Evolutionary conservation across 345 rosid species (phyloP), one percentile per base, ranked within the genome.

Genomic region (Atalantia buxifolia): DNA sequence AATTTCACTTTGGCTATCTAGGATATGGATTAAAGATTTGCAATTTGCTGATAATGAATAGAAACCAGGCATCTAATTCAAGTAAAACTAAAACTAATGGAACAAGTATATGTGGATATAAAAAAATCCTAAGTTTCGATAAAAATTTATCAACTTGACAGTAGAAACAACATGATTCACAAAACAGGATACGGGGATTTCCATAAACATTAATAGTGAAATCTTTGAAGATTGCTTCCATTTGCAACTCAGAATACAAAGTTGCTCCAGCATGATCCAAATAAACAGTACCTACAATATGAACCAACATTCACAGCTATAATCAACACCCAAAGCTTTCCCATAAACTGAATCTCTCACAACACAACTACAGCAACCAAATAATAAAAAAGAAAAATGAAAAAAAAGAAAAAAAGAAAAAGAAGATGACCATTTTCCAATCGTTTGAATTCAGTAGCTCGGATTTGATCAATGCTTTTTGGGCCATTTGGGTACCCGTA

Each of bases 211-310:
- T 87, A 71, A 88, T 31, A 1, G 84, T 81, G 28, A 96, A 84
- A 63, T 96, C 91, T 73, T 86, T 90, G 67, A 92, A 87, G n/a
- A 94, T 72, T 35, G 87, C 85, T 80, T 94, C 98, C 97, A 96
- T 89, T 88, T 94, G 99, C 87, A 87, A 80, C 82, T 94, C 98
- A 33, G 99, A 96, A 84, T 92, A 94, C 66, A 96, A 87, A 78
- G 99, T 96, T 50, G 99, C 94, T 78, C 97, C 97, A 59, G 99
- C 98, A 85, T 96, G 99, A 68, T 96, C 99, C 89, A 92, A 84
- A 78, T 92, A 96, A n/a, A 90, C 92, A 73, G 78, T 80, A 79
- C 90, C 99, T 95, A 79, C 83, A 87, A 68, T 36, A 65, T 35
- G 57, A 53, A 56, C 81, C 79, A 79, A 71, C 65, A 56, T 50